These are phyloP conservation scores for Claviceps digitariae DNA, from an alignment of 2,329 filamentous ascomycete genomes.

Conservation along the genomic window DNA sequence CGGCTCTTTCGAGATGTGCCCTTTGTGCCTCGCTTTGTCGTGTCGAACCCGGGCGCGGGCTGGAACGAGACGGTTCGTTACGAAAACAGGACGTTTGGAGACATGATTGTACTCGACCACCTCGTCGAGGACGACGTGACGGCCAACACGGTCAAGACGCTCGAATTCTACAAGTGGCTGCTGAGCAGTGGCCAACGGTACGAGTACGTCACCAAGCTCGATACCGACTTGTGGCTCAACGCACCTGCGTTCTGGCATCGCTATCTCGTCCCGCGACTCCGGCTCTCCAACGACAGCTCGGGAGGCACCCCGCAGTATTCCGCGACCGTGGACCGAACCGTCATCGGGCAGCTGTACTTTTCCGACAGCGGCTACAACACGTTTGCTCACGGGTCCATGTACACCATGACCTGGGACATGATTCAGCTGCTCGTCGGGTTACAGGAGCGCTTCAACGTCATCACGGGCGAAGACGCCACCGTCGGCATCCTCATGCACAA, in stretches of 20 bases:
- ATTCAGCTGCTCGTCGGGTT: constrained; percentile 14
- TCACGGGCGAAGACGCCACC: constrained; percentile 19
- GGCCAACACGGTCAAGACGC: constrained; percentile 21
- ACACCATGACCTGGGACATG: constrained; percentile 21
- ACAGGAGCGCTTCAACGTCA: constrained; percentile 13
- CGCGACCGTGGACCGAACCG: constrained; percentile 12
- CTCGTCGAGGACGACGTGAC: constrained; percentile 17
- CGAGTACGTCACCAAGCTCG: constrained; percentile 20
- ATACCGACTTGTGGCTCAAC: constrained; percentile 20
- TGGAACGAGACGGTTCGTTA: constrained; percentile 14
- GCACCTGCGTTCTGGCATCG: constrained; percentile 18
- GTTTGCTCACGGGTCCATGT: constrained; percentile 20
- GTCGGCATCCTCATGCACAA: constrained; percentile 16
- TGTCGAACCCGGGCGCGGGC: constrained; percentile 16
- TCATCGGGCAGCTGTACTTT: constrained; percentile 18
- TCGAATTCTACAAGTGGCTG: constrained; percentile 20
- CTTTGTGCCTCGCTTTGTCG: constrained; percentile 18
- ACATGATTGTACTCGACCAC: constrained; percentile 21
- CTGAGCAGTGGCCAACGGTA: constrained; percentile 11
- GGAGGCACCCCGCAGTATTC: not conserved
- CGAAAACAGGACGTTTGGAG: constrained; percentile 20
- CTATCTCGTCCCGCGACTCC: constrained; percentile 13
- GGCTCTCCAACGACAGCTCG: constrained; percentile 8
- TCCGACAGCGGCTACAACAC: constrained; percentile 12
- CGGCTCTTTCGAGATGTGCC: constrained; percentile 15